These are phyloP conservation scores for Dothistroma septosporum DNA, from an alignment of 2,329 filamentous ascomycete species.

Conservation along the genomic window DNA sequence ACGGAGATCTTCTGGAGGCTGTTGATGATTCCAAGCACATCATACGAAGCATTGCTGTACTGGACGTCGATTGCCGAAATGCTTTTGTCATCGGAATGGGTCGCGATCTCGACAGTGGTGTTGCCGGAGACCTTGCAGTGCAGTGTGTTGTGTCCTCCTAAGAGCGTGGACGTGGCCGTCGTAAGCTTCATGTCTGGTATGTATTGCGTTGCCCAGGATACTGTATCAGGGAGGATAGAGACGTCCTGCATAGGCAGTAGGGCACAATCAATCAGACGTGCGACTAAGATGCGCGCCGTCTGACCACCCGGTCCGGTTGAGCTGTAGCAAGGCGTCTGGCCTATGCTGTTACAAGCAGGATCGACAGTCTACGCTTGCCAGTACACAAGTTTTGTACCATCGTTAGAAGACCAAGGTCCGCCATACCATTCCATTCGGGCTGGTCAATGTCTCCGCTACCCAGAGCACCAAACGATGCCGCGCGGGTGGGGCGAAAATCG, in stretches of 20 bases:
- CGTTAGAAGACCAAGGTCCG: conserved; percentile 44
- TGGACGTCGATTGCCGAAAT: not conserved
- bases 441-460: conserved; percentile 40
- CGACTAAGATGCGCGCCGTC: conserved; percentile 43
- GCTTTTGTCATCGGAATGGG: not conserved
- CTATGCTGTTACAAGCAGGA: conserved; percentile 44
- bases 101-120: conserved; percentile 2
- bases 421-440: conserved; percentile 47
- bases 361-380: conserved; percentile 39
- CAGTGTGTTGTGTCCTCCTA: conserved; percentile 7
- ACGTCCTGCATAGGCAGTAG: conserved; percentile 26
- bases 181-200: conserved; percentile 18
- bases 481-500: too few relatives aligned
- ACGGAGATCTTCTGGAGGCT: conserved; percentile 12
- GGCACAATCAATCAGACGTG: conserved; percentile 35
- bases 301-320: conserved; percentile 41
- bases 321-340: conserved; percentile 41
- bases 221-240: conserved; percentile 27
- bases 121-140: conserved; percentile 3
- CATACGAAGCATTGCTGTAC: conserved; percentile 8
- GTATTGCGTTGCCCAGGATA: conserved; percentile 38
- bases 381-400: conserved; percentile 44
- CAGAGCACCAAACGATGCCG: conserved; percentile 16
- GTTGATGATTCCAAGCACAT: conserved; percentile 2
- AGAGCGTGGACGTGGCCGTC: not conserved